These are phyloP conservation scores for Phytophthora chlamydospora DNA, from an alignment of 352 stramenopile species.

Conservation along the genomic window DNA sequence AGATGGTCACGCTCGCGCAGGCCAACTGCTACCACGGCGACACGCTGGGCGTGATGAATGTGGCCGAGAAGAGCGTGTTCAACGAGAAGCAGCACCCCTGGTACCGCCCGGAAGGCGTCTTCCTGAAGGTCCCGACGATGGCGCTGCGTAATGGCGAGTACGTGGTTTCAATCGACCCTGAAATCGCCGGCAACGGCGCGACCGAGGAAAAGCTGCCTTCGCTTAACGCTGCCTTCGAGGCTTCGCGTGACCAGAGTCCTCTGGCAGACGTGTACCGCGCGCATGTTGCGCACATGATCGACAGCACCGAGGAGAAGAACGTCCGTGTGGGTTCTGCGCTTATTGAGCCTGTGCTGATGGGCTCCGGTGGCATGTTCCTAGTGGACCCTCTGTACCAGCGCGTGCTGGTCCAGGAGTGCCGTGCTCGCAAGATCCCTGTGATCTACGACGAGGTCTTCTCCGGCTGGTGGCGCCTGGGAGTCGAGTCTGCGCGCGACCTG, in stretches of 20 bases:
- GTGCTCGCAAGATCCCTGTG: constrained; percentile 80
- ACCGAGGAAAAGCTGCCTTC: constrained; percentile 44
- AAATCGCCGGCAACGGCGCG: constrained; percentile 39
- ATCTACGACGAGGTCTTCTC: constrained; percentile 95
- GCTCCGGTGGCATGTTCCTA: constrained; percentile 89
- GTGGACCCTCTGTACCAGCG: constrained; percentile 93
- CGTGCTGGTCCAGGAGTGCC: constrained; percentile 83
- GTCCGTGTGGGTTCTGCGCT: constrained; percentile 76
- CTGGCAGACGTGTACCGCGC: constrained; percentile 63
- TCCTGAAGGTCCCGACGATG: constrained; percentile 83
- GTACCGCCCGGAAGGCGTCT: constrained; percentile 87
- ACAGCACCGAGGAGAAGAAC: constrained; percentile 37
- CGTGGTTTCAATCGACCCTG: constrained; percentile 56
- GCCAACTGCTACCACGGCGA: constrained; percentile 93
- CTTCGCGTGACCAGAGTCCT: constrained; percentile 38
- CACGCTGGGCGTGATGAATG: constrained; percentile 92
- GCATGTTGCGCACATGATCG: constrained; percentile 68
- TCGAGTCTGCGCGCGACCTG: constrained; percentile 84
- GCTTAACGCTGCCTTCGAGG: constrained; percentile 67
- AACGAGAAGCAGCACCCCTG: constrained; percentile 93
- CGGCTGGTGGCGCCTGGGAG: constrained; percentile 91
- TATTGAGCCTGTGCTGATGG: constrained; percentile 92
- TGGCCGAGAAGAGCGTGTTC: constrained; percentile 91
- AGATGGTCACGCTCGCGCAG: constrained; percentile 85
- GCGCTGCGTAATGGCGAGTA: constrained; percentile 65